Evolutionary conservation across 768 basidiomycete species (phyloP).

Genomic region (Dentipellis fragilis): DNA sequence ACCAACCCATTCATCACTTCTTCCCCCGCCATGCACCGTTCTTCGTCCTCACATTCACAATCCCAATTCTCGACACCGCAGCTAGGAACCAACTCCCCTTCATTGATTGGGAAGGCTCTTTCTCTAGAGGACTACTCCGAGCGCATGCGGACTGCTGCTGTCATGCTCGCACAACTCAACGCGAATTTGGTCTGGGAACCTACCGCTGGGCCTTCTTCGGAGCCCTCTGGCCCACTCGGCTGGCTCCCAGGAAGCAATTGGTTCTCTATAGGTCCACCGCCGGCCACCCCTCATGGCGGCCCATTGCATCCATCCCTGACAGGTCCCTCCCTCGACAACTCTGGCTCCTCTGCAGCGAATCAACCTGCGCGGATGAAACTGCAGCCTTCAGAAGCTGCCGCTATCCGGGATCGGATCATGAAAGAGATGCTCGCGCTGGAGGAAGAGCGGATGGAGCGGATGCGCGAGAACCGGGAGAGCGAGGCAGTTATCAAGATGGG

Average conservation of each 20-base stretch:
- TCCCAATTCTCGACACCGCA: conserved; percentile 6
- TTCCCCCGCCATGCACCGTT: background rate
- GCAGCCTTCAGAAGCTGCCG: conserved; percentile 73
- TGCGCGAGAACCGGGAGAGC: conserved; percentile 62
- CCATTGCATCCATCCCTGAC: conserved; percentile 23
- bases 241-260: conserved; percentile 22
- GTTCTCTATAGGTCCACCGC: conserved; percentile 13
- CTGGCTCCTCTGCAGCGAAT: background rate
- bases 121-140: conserved; percentile 97
- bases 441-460: conserved; percentile 92
- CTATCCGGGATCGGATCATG: conserved; percentile 94
- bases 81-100: conserved; percentile 3
- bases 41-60: conserved; percentile 2
- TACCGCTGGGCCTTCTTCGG: conserved; percentile 16
- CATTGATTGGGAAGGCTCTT: conserved; percentile 25
- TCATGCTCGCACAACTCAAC: conserved; percentile 96
- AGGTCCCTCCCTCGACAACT: conserved; percentile 15
- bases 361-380: conserved; percentile 52
- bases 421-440: conserved; percentile 95
- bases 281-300: conserved; percentile 6
- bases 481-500: conserved; percentile 51
- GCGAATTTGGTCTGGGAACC: conserved; percentile 61
- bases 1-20: background rate
- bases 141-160: conserved; percentile 95
- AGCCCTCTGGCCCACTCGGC: conserved; percentile 13